A percentile compares a stretch with the other conserved stretches of the same genome.
phyloP scores from a whole-genome alignment of 352 stramenopile genomes.

The Globisporangium paddicum region DNA sequence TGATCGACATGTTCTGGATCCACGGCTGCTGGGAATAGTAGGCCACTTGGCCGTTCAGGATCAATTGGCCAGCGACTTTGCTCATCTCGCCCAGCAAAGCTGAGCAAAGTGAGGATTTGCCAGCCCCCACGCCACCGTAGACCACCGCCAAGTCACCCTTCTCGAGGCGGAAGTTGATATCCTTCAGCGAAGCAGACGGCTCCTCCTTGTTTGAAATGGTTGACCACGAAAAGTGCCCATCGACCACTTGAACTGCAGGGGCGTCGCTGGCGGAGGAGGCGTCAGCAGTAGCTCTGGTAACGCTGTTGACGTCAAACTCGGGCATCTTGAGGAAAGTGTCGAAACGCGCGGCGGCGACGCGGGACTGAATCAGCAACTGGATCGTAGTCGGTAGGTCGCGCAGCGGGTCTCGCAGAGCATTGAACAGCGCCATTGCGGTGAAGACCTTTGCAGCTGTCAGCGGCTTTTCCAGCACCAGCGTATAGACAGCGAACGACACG shows the following conservation, averaged over 20 bases:
- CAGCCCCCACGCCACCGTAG: slow-evolving; percentile 36
- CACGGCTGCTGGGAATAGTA: slow-evolving; percentile 88
- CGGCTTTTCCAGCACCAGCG: slow-evolving; percentile 25
- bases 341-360: too few relatives aligned
- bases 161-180: slow-evolving; percentile 36
- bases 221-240: slow-evolving; percentile 17
- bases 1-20: slow-evolving; percentile 94
- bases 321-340: too few relatives aligned
- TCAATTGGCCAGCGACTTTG: slow-evolving; percentile 27
- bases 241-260: neutral
- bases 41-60: slow-evolving; percentile 35
- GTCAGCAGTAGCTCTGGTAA: slow-evolving; percentile 10
- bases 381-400: slow-evolving; percentile 29
- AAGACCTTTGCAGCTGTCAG: slow-evolving; percentile 53
- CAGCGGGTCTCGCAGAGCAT: slow-evolving; percentile 34
- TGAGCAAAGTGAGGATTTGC: slow-evolving; percentile 54
- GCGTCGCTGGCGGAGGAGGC: neutral
- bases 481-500: slow-evolving; percentile 43
- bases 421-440: slow-evolving; percentile 47
- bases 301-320: slow-evolving; percentile 19
- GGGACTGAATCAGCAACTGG: slow-evolving; percentile 4
- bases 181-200: slow-evolving; percentile 9
- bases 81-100: slow-evolving; percentile 85
- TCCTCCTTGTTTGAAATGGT: slow-evolving; percentile 8
- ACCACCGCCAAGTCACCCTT: slow-evolving; percentile 52